Base-by-base conservation (phyloP, 257 asterid species). In the Solanum okadae region DNA sequence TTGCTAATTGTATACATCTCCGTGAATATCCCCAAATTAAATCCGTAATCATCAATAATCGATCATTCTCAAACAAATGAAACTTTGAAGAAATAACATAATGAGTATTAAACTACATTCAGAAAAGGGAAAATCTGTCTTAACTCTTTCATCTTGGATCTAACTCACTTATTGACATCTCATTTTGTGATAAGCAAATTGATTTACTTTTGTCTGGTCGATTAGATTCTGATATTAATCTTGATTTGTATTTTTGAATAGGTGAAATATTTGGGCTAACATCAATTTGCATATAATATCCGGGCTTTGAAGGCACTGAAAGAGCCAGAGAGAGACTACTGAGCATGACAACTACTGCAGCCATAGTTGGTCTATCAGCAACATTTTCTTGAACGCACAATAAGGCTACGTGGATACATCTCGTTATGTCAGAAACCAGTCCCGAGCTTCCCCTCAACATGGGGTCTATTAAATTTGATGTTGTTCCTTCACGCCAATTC, bases 311-410 rank as follows among this genome's bases (percentile, higher is more conserved):
- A 11, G 92, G 91, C 23, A 18, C 56, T 35, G 92, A 59, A 6
- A 91, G 86, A 15, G 25, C 44, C 22, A 87, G 12, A 27, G 92
- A 87, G 12, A 34, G 33, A 44, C 88, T 86, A 13, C 71, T 82
- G n/a, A 90, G 91, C 93, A 90, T 91, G 29, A 87, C 75, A 25
- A 89, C 89, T 11, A 90, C 87, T 18, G 89, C 37, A 10, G 89
- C 89, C 90, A 87, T 90, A 35, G 87, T 89, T 71, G 93, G 92
- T 87, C 93, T 91, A 61, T 46, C 70, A 23, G 52, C 65, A 3
- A 40, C 82, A 37, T 73, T 86, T 56, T 85, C 91, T 82, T 91
- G 93, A 87, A 88, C 92, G 6, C 91, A 91, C 14, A 91, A 52
- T 68, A 91, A 85, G 5, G 90, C 90, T 2, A 91, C 52, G 14